phyloP scores from a whole-genome alignment of 2,329 filamentous ascomycete species.

The Mycosphaerella sp. region DNA sequence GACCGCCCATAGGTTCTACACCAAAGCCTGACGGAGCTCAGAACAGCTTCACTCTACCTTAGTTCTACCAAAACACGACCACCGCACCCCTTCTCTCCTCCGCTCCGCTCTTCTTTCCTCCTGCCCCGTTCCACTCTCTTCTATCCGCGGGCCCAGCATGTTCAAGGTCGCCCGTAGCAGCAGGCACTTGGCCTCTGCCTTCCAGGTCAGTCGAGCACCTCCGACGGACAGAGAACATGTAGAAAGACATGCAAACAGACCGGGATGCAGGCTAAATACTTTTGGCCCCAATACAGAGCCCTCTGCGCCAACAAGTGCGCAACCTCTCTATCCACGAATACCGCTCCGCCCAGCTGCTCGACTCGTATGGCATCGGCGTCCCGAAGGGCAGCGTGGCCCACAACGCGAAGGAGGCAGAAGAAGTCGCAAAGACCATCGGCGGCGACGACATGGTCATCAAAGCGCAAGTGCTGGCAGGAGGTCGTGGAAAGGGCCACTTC shows the following conservation, averaged over 20 bases:
- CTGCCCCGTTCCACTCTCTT: not conserved
- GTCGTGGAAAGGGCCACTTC: constrained; percentile 94
- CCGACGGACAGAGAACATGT: too few relatives aligned
- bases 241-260: not conserved
- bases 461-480: constrained; percentile 96
- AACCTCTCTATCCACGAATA: constrained; percentile 97
- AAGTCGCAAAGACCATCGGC: constrained; percentile 81
- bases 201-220: constrained; percentile 47
- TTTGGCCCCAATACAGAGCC: constrained; percentile 38
- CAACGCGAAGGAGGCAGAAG: constrained; percentile 79
- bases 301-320: constrained; percentile 68
- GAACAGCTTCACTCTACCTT: constrained; percentile 5
- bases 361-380: constrained; percentile 85
- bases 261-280: not conserved
- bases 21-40: constrained; percentile 8
- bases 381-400: constrained; percentile 84
- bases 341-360: constrained; percentile 86
- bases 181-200: constrained; percentile 71
- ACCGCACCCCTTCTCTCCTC: not conserved
- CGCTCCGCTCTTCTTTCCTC: not conserved
- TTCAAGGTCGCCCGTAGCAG: constrained; percentile 74
- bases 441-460: constrained; percentile 98
- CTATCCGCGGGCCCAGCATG: constrained; percentile 48
- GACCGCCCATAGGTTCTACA: too few relatives aligned
- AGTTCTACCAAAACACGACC: not conserved